Evolutionary conservation across 164 flowering plant species (phyloP), one percentile per base, ranked within the genome.

Genomic region (Stephania yunnanensis): DNA sequence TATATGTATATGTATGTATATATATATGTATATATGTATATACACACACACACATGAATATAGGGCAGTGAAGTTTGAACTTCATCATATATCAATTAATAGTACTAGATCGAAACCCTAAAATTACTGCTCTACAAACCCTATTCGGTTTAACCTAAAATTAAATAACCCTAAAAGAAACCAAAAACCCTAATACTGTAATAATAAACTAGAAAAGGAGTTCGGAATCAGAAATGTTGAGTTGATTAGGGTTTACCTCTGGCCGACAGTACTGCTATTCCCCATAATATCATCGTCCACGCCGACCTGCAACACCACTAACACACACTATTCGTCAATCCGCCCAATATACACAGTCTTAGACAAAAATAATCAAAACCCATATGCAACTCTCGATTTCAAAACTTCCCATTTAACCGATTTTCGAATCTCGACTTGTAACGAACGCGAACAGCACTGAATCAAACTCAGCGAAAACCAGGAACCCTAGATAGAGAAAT

Each of bases 291-390:
- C 78, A 58, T 74, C 78, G 2, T 78, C 82, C 46, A 69, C 80
- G 50, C 80, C 85, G 69, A 76, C 79, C 87, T 85, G 78, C 81
- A 71, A 20, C 46, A 69, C 25, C 75, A 11, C 4, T 36, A 36
- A 36, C 42, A 36, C 42, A 36, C 42, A 20, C 68, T 12, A 52
- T 48, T 64, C 68, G 10, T 73, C 48, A 75, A 5, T 45, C 66
- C 29, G 42, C 42, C 42, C 42, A 36, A 73, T n/a, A 13, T 9
- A 76, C 25, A 73, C 17, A 61, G 70, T 45, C 74, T 69, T 77
- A 64, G 74, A 71, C 63, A 64, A 45, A 81, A 82, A 73, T 20
- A 53, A 66, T 22, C 46, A 68, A 76, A 46, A 52, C 82, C 82
- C 78, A 84, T 42, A 80, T 78, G 74, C 11, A 76, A 75, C 82